Evolutionary conservation across 2,329 filamentous ascomycete species (phyloP).

Genomic region (Phoma sp.): DNA sequence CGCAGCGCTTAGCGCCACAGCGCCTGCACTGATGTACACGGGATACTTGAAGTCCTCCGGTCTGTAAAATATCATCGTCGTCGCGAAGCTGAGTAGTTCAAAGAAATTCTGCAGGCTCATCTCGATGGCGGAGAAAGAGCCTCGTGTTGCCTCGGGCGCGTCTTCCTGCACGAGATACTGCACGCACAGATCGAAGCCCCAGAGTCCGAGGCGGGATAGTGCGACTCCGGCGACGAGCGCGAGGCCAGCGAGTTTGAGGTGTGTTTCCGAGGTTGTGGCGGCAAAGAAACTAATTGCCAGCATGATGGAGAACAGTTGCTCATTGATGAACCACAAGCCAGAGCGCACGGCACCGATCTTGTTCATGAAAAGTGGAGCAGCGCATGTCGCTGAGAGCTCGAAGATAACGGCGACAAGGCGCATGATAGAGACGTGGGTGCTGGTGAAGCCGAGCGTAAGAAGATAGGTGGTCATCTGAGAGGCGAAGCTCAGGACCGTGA

Average conservation of each 20-base stretch:
- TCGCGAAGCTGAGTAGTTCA: constrained; percentile 71
- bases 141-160: constrained; percentile 57
- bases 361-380: constrained; percentile 63
- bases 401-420: constrained; percentile 62
- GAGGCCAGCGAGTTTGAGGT: constrained; percentile 31
- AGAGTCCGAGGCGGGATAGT: constrained; percentile 54
- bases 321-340: constrained; percentile 74
- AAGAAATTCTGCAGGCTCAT: constrained; percentile 73
- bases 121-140: constrained; percentile 73
- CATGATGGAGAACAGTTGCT: constrained; percentile 67
- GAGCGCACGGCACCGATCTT: constrained; percentile 62
- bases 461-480: constrained; percentile 73
- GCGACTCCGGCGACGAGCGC: constrained; percentile 51
- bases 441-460: constrained; percentile 60
- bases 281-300: constrained; percentile 47
- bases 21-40: constrained; percentile 63
- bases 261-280: constrained; percentile 14
- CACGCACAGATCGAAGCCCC: constrained; percentile 58
- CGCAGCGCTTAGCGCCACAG: constrained; percentile 58
- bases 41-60: constrained; percentile 73
- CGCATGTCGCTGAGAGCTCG: constrained; percentile 68
- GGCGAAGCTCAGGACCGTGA: constrained; percentile 55
- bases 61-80: constrained; percentile 69
- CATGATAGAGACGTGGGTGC: constrained; percentile 61
- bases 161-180: constrained; percentile 58